Conservation (phyloP, 202 grass and related monocot species). For the Carex sylvatica region DNA sequence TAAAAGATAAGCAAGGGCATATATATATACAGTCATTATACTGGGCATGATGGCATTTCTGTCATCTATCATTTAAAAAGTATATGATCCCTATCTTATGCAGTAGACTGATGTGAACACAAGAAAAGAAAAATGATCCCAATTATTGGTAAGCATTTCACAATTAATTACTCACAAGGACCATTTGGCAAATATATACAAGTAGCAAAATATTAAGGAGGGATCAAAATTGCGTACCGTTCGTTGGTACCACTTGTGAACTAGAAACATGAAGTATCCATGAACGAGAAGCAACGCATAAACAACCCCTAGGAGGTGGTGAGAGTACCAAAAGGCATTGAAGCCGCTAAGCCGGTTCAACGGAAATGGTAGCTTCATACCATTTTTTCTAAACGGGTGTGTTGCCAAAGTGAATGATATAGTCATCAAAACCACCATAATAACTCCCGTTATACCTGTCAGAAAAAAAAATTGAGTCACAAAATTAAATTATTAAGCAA, state of each 20-base stretch:
- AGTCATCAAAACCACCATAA: constrained; percentile 84
- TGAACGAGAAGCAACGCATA: constrained; percentile 71
- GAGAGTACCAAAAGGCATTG: constrained; percentile 99
- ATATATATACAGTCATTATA: background rate
- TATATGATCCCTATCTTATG: constrained; percentile 4
- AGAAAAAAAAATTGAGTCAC: background rate
- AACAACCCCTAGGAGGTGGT: constrained; percentile 86
- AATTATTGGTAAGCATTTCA: constrained; percentile 11
- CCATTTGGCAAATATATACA: constrained; percentile 25
- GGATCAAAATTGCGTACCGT: constrained; percentile 48
- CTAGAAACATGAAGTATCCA: constrained; percentile 88
- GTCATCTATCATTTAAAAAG: constrained; percentile 12
- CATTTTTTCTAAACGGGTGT: constrained; percentile 86
- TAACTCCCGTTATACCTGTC: constrained; percentile 56
- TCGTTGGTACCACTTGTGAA: constrained; percentile 67
- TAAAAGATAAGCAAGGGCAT: background rate
- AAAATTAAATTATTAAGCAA: background rate
- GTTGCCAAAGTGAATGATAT: constrained; percentile 93
- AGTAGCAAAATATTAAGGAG: background rate
- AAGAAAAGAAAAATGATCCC: background rate
- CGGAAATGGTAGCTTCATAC: constrained; percentile 46
- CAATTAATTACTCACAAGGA: background rate
- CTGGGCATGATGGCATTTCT: background rate
- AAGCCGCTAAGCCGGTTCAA: constrained; percentile 82
- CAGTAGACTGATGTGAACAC: background rate